Percentiles rank a stretch among this genome's conserved stretches.
phyloP scores from a whole-genome alignment of 2,329 filamentous ascomycete genomes.

The Byssochlamys sp. region DNA sequence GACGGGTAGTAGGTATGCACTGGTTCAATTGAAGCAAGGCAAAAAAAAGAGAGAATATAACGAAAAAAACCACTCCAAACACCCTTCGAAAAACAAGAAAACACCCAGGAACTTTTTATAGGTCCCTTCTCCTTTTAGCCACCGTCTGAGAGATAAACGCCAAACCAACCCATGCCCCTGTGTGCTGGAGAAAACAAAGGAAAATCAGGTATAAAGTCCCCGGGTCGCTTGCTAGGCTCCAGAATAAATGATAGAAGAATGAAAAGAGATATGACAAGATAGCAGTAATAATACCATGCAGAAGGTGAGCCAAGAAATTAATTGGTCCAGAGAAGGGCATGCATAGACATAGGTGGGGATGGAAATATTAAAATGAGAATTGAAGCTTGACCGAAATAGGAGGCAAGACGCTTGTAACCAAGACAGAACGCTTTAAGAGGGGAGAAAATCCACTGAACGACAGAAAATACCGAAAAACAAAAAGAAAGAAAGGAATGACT shows the following conservation, averaged over 20 bases:
- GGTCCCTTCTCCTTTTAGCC: not conserved
- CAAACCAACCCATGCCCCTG: not conserved
- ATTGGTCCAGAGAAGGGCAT: not conserved
- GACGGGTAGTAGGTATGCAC: not conserved
- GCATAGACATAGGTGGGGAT: not conserved
- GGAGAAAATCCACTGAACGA: not conserved
- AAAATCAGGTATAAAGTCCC: not conserved
- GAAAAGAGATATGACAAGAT: not conserved
- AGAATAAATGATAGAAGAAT: not conserved
- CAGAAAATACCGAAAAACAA: not conserved
- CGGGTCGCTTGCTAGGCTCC: not conserved
- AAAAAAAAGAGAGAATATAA: not conserved
- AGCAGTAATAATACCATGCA: not conserved
- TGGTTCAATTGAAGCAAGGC: slow-evolving; percentile 1
- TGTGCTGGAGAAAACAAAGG: not conserved
- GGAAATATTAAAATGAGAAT: not conserved
- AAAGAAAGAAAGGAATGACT: not conserved
- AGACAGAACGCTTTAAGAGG: not conserved
- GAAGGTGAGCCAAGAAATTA: not conserved
- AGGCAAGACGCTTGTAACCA: not conserved
- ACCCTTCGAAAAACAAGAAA: not conserved
- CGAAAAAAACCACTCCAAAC: not conserved
- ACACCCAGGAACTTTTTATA: not conserved
- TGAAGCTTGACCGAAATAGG: not conserved
- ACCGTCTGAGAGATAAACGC: not conserved